These are phyloP conservation scores for Alternaria sp. DNA, from an alignment of 2,329 filamentous ascomycete species.

Conservation along the genomic window DNA sequence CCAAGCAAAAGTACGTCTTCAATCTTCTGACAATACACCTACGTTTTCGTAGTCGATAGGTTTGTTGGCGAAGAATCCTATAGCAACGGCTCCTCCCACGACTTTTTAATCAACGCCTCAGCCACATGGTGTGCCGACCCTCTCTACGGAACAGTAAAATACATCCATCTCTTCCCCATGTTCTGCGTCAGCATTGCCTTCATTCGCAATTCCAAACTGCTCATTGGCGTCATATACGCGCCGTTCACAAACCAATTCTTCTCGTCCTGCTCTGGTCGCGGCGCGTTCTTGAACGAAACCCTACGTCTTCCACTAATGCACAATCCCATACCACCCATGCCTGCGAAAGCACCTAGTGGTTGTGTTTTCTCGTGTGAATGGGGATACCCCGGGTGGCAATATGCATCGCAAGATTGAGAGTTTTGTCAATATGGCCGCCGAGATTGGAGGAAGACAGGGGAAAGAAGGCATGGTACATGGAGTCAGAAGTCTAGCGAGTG, in stretches of 20 bases:
- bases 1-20: slow-evolving; percentile 66
- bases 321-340: slow-evolving; percentile 69
- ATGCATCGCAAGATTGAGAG: slow-evolving; percentile 75
- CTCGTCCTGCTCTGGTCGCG: slow-evolving; percentile 70
- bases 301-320: slow-evolving; percentile 69
- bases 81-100: slow-evolving; percentile 70
- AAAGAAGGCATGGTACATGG: slow-evolving; percentile 83
- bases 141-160: slow-evolving; percentile 82
- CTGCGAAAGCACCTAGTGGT: slow-evolving; percentile 68
- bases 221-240: slow-evolving; percentile 76
- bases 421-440: slow-evolving; percentile 77
- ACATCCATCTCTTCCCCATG: slow-evolving; percentile 81
- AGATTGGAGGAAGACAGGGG: slow-evolving; percentile 68
- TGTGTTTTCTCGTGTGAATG: slow-evolving; percentile 80
- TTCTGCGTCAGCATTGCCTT: slow-evolving; percentile 82
- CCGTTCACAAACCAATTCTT: slow-evolving; percentile 75
- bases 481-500: slow-evolving; percentile 73
- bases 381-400: slow-evolving; percentile 74
- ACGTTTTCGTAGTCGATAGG: slow-evolving; percentile 49
- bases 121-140: slow-evolving; percentile 83
- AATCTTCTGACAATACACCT: fast-evolving
- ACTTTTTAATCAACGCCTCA: slow-evolving; percentile 69
- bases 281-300: slow-evolving; percentile 74
- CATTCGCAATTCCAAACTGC: slow-evolving; percentile 65
- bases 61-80: slow-evolving; percentile 83